Evolutionary conservation across 495 filamentous ascomycete genomes (phyloP).

Genomic region (Lepraria neglecta): DNA sequence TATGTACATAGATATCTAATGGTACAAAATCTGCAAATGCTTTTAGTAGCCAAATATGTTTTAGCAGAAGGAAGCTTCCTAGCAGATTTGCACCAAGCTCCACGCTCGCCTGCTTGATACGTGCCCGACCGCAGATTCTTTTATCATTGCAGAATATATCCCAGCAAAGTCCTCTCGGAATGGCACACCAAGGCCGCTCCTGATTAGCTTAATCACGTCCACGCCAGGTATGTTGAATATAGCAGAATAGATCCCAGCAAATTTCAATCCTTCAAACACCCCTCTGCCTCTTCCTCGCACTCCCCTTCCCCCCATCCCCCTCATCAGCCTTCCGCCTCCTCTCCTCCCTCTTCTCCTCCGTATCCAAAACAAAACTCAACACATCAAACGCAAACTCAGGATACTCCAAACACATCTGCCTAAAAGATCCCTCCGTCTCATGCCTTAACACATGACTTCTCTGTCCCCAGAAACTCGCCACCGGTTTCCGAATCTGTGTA

Average conservation of each 20-base stretch:
- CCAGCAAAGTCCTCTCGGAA: no score
- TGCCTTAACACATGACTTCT: constrained; percentile 71
- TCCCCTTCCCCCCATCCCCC: constrained; percentile 36
- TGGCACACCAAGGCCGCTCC: no score
- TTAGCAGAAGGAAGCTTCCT: no score
- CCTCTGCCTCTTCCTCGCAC: constrained; percentile 27
- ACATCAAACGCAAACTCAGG: constrained; percentile 91
- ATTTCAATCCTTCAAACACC: not conserved
- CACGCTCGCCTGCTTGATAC: no score
- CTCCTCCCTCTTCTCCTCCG: constrained; percentile 51
- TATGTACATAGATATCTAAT: no score
- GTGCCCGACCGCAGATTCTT: no score
- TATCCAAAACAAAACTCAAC: constrained; percentile 60
- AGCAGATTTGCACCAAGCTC: no score
- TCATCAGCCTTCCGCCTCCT: constrained; percentile 32
- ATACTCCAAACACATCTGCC: constrained; percentile 74
- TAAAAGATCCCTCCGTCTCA: constrained; percentile 77
- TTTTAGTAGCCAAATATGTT: no score
- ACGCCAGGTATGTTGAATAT: no score
- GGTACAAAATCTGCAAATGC: no score
- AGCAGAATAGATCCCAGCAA: not conserved
- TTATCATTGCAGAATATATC: no score
- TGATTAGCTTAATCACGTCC: no score
- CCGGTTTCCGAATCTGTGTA: constrained; percentile 66
- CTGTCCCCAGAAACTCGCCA: constrained; percentile 86